Conservation (phyloP, 2,329 filamentous ascomycete species). For the Fusarium phyllophilum region DNA sequence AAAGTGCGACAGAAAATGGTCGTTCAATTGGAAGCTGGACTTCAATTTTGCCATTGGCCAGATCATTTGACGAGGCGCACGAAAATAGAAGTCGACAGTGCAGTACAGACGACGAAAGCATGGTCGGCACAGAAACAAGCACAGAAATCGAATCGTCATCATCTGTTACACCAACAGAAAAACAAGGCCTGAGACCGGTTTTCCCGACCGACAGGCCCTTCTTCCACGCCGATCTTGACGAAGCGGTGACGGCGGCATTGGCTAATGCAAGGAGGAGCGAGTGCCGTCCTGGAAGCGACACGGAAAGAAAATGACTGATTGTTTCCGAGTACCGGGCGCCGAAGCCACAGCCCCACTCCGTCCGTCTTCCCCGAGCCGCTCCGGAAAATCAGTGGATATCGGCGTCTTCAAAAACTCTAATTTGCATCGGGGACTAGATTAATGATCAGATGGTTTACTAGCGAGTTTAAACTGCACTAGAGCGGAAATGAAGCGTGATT, state of each 20-base stretch:
- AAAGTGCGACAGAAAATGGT: constrained; percentile 47
- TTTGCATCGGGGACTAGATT: constrained; percentile 11
- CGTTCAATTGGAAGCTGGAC: constrained; percentile 46
- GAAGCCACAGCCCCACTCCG: neutral
- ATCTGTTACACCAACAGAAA: neutral
- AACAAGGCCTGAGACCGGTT: constrained; percentile 41
- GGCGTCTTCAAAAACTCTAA: neutral
- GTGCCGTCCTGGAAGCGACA: constrained; percentile 1
- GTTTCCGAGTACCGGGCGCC: constrained; percentile 1
- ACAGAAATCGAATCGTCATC: neutral
- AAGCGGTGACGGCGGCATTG: constrained; percentile 52
- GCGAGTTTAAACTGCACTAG: neutral
- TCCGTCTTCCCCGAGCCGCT: neutral
- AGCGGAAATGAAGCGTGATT: neutral
- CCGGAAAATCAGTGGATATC: constrained; percentile 7
- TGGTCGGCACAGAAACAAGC: constrained; percentile 11
- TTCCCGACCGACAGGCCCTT: constrained; percentile 57
- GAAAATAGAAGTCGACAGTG: neutral
- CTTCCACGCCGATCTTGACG: constrained; percentile 59
- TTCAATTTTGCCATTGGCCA: constrained; percentile 49
- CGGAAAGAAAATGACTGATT: neutral
- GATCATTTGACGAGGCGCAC: constrained; percentile 9
- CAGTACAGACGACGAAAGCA: neutral
- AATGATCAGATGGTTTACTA: neutral
- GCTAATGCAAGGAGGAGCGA: constrained; percentile 2